phyloP scores from a whole-genome alignment of 2,329 filamentous ascomycete genomes.

The Pyrenophora teres region DNA sequence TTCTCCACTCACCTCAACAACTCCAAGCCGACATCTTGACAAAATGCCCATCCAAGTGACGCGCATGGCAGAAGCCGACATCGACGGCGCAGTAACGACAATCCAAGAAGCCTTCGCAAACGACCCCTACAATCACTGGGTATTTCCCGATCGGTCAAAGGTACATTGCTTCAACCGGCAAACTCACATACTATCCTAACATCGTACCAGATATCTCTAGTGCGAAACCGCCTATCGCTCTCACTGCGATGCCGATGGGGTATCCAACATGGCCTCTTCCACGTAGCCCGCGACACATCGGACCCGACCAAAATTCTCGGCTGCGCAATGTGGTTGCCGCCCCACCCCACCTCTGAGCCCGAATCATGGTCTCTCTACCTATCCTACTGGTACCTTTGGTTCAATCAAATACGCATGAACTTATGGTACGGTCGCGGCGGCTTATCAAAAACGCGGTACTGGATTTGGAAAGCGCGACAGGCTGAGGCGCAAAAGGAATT shows the following conservation, averaged over 20 bases:
- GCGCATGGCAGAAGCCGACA: constrained; percentile 62
- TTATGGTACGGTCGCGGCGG: constrained; percentile 71
- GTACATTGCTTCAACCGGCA: too few relatives aligned
- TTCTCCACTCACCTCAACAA: background rate
- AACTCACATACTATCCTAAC: too few relatives aligned
- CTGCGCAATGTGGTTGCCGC: constrained; percentile 73
- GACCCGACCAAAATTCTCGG: constrained; percentile 62
- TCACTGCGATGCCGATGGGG: constrained; percentile 71
- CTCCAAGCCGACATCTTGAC: constrained; percentile 4
- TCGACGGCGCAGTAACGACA: constrained; percentile 66
- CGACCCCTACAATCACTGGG: constrained; percentile 70
- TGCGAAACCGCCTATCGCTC: constrained; percentile 56
- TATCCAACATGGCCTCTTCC: constrained; percentile 70
- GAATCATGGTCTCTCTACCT: constrained; percentile 66
- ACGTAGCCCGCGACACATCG: constrained; percentile 67
- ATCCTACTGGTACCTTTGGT: constrained; percentile 68
- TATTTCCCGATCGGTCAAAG: constrained; percentile 63
- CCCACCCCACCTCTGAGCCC: constrained; percentile 54
- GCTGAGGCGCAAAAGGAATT: constrained; percentile 63
- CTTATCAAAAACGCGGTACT: constrained; percentile 69
- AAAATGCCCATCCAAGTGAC: constrained; percentile 59
- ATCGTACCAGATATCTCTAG: background rate
- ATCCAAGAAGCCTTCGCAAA: constrained; percentile 69
- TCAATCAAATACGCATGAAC: constrained; percentile 70
- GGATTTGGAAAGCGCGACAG: constrained; percentile 73